Evolutionary conservation across 164 flowering plant species (phyloP).

Genomic region (Protea cynaroides): DNA sequence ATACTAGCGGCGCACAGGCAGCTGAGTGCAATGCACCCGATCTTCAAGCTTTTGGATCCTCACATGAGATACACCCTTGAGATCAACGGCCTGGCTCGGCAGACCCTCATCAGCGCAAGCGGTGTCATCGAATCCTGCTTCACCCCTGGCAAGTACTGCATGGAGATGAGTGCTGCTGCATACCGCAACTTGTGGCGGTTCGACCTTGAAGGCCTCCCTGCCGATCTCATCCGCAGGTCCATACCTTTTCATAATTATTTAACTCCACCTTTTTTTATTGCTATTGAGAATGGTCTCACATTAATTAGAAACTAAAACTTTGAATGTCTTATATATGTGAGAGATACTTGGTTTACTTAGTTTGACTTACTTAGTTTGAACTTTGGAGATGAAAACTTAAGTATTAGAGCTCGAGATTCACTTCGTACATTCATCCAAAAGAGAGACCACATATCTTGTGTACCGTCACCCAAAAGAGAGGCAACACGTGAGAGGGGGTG

Average conservation of each 20-base stretch:
- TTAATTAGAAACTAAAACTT: too few species aligned
- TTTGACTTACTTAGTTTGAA: too few species aligned
- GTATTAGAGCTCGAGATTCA: too few species aligned
- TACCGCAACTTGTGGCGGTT: slow-evolving; percentile 73
- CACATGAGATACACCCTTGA: slow-evolving; percentile 94
- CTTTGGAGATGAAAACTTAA: too few species aligned
- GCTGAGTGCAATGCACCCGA: slow-evolving; percentile 90
- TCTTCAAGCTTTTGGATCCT: slow-evolving; percentile 87
- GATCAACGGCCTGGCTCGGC: slow-evolving; percentile 85
- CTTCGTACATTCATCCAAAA: too few species aligned
- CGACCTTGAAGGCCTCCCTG: slow-evolving; percentile 77
- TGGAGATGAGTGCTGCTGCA: slow-evolving; percentile 87
- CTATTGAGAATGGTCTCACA: too few species aligned
- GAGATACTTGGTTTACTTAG: too few species aligned
- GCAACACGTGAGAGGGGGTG: too few species aligned
- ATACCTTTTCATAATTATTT: not conserved
- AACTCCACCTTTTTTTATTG: too few species aligned
- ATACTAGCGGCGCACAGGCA: slow-evolving; percentile 89
- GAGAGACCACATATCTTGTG: too few species aligned
- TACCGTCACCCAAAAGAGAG: too few species aligned
- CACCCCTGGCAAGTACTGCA: slow-evolving; percentile 74
- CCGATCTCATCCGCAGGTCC: slow-evolving; percentile 83
- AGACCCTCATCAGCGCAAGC: slow-evolving; percentile 59
- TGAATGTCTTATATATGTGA: too few species aligned
- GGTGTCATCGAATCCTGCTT: slow-evolving; percentile 92